phyloP scores from a whole-genome alignment of 805 yeast genomes.

The Pichia manshurica region DNA sequence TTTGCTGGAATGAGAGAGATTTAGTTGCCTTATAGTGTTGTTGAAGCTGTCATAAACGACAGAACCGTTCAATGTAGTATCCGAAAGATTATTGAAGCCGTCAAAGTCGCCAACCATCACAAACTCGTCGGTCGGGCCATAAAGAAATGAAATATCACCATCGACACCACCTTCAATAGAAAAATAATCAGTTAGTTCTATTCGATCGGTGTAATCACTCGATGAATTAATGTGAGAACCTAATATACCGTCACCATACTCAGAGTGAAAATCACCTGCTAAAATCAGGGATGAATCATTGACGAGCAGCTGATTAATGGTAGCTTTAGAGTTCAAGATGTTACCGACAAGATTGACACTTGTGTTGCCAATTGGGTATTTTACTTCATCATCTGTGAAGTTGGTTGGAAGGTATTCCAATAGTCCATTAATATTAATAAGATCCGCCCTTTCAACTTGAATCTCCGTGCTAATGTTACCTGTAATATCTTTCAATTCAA shows the following conservation, averaged over 20 bases:
- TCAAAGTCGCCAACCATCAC: conserved; percentile 38
- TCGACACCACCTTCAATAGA: conserved; percentile 36
- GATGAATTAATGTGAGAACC: conserved; percentile 25
- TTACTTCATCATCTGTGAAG: conserved; percentile 34
- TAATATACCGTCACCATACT: conserved; percentile 35
- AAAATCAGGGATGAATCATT: conserved; percentile 35
- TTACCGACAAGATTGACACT: conserved; percentile 38
- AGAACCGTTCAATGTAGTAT: conserved; percentile 19
- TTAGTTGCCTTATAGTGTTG: conserved; percentile 37
- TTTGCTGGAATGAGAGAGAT: conserved; percentile 15
- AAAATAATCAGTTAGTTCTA: conserved; percentile 7
- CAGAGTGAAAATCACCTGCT: conserved; percentile 44
- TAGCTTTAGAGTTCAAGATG: conserved; percentile 34
- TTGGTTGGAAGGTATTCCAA: conserved; percentile 77
- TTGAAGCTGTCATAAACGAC: conserved; percentile 30
- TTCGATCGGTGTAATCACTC: conserved; percentile 15
- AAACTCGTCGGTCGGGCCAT: conserved; percentile 31
- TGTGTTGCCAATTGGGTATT: conserved; percentile 41
- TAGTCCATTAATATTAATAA: conserved; percentile 52
- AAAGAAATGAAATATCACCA: conserved; percentile 15
- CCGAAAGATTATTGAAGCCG: conserved; percentile 28
- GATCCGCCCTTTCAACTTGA: not conserved
- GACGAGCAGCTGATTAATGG: conserved; percentile 32
- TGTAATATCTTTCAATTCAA: conserved; percentile 11
- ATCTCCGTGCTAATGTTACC: conserved; percentile 3